Evolutionary conservation across 1,284 basidiomycete species (phyloP).

Genomic region (Fistulinella cinereoalba): DNA sequence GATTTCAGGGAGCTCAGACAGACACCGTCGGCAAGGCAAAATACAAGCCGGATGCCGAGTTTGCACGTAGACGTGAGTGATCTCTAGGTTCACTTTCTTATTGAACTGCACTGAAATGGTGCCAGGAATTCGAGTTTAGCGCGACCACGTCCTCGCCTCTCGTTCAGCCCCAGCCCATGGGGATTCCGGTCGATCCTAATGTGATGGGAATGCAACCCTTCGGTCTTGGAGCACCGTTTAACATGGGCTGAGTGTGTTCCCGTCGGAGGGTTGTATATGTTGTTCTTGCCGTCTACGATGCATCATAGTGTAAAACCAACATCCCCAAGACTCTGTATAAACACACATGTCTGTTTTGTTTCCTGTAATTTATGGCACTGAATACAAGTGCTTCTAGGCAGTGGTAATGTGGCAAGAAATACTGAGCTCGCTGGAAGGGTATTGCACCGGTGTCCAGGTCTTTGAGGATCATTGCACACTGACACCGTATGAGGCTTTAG

Average conservation of each 20-base stretch:
- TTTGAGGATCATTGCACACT: too few species aligned
- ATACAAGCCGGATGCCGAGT: constrained; percentile 78
- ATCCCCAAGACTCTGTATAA: too few species aligned
- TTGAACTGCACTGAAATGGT: too few species aligned
- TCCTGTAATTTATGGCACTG: too few species aligned
- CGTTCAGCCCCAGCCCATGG: constrained; percentile 23
- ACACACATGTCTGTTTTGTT: too few species aligned
- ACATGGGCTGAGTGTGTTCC: constrained; percentile 18
- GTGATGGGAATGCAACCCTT: constrained; percentile 21
- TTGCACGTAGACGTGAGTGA: constrained; percentile 71
- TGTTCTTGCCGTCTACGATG: not conserved
- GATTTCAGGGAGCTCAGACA: constrained; percentile 74
- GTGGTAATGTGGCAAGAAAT: too few species aligned
- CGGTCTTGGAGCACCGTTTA: constrained; percentile 33
- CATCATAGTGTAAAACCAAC: too few species aligned
- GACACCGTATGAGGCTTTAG: too few species aligned
- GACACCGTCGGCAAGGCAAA: constrained; percentile 62
- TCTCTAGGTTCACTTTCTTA: not conserved
- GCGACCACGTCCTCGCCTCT: constrained; percentile 28
- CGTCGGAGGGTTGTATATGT: not conserved
- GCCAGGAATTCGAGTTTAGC: constrained; percentile 36
- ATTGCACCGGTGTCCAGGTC: too few species aligned
- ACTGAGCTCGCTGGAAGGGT: too few species aligned
- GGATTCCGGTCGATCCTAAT: constrained; percentile 18
- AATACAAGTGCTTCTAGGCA: too few species aligned